A percentile compares a stretch with the other conserved stretches of the same genome.
phyloP scores from a whole-genome alignment of 805 yeast species.

The Candida saitoana region DNA sequence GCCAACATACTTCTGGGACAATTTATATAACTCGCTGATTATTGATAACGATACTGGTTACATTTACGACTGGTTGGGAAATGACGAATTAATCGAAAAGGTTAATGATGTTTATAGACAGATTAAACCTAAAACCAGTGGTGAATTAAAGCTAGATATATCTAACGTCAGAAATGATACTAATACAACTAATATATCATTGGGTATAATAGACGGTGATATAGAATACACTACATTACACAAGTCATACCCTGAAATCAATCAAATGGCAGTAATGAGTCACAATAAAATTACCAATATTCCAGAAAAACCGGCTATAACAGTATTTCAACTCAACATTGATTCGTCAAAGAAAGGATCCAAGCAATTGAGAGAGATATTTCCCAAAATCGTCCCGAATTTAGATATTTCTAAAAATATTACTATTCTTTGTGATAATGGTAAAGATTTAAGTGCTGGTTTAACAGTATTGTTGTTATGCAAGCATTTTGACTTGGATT shows the following conservation, averaged over 20 bases:
- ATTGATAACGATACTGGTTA: constrained; percentile 20
- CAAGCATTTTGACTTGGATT: constrained; percentile 38
- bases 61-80: constrained; percentile 19
- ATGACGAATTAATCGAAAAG: constrained; percentile 17
- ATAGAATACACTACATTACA: constrained; percentile 10
- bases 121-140: background rate
- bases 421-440: constrained; percentile 57
- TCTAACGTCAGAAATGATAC: constrained; percentile 10
- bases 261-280: constrained; percentile 23
- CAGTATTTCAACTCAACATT: constrained; percentile 15
- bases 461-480: constrained; percentile 53
- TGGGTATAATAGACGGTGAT: constrained; percentile 22
- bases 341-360: constrained; percentile 60
- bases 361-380: constrained; percentile 46
- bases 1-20: constrained; percentile 55
- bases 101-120: constrained; percentile 13
- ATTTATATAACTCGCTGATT: constrained; percentile 8
- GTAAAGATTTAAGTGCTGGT: constrained; percentile 64
- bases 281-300: constrained; percentile 9
- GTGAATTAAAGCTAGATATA: constrained; percentile 8
- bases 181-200: constrained; percentile 21
- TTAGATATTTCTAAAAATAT: constrained; percentile 12
- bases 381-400: constrained; percentile 41
- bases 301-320: constrained; percentile 6
- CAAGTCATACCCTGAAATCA: constrained; percentile 5